Evolutionary conservation across 345 rosid species (phyloP), one percentile per base, ranked within the genome.

Genomic region (Hevea brasiliensis): DNA sequence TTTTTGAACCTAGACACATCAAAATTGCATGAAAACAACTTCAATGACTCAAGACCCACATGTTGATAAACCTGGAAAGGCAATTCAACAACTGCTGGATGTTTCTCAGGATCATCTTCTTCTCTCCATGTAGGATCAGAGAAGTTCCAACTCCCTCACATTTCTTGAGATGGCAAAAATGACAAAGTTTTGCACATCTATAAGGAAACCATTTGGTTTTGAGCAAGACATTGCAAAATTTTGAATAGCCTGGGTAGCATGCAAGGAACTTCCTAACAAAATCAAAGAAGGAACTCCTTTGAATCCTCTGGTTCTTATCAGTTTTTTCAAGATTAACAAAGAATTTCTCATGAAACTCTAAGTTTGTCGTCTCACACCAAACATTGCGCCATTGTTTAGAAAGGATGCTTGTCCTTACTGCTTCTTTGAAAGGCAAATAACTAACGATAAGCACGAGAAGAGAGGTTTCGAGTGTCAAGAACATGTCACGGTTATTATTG

Each of bases 371-470:
- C 2, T 73, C 72, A 3, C 21, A 55, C 77, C 78, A 83, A 7
- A 83, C 15, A 40, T 67, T 3, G 6, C 54, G 74, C 85, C 85
- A 89, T 5, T 47, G 69, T 24, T 29, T 67, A 2, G 87, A 77
- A 23, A 89, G 50, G 0, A 64, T 14, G 29, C 71, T 72, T 2
- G 87, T 84, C 29, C 75, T 74, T 4, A 76, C 82, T 0, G 88
- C 84, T 24, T 85, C 80, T 11, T 72, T 82, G 60, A 89, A 88
- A 3, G 88, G 70, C 29, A 84, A 56, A 40, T 18, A 61, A 18
- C 88, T 81, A 1, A 81, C 13, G 11, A 85, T 86, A 18, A 37
- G 1, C 17, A 65, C 0, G 1, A 85, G 56, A 0, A 82, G 23
- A 7, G 73, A 50, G 35, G 73, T 69, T 0, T 79, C 83, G 63